These are phyloP conservation scores for Pezicula neosporulosa DNA, from an alignment of 2,329 filamentous ascomycete genomes.

Conservation along the genomic window DNA sequence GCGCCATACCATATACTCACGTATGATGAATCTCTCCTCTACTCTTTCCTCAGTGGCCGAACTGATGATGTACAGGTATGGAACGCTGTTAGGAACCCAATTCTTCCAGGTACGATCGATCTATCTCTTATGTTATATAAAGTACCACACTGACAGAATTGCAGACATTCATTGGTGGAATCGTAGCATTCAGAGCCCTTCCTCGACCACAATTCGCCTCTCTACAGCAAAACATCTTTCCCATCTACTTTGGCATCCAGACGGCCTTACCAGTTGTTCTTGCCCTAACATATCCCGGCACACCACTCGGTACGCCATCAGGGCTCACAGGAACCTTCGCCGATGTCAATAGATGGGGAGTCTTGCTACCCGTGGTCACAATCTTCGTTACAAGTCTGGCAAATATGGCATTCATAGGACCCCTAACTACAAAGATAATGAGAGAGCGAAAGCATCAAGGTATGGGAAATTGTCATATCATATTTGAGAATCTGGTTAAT, in stretches of 20 bases:
- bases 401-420: constrained; percentile 71
- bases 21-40: constrained; percentile 38
- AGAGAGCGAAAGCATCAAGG: constrained; percentile 74
- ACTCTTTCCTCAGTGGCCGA: not conserved
- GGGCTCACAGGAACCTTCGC: constrained; percentile 55
- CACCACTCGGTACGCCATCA: constrained; percentile 34
- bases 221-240: constrained; percentile 79
- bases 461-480: constrained; percentile 37
- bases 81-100: constrained; percentile 80
- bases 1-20: constrained; percentile 75
- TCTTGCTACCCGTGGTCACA: constrained; percentile 64
- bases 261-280: constrained; percentile 69
- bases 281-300: constrained; percentile 77
- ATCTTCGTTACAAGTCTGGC: constrained; percentile 68
- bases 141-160: not conserved
- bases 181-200: constrained; percentile 73
- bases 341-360: constrained; percentile 56
- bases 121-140: not conserved
- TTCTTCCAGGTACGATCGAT: constrained; percentile 68
- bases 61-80: constrained; percentile 58
- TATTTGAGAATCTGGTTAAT: not conserved
- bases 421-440: constrained; percentile 73
- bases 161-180: constrained; percentile 71
- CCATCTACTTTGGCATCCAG: constrained; percentile 85
- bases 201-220: constrained; percentile 77